Base-by-base conservation (phyloP, 2,329 filamentous ascomycete species). In the Shiraia sp. region DNA sequence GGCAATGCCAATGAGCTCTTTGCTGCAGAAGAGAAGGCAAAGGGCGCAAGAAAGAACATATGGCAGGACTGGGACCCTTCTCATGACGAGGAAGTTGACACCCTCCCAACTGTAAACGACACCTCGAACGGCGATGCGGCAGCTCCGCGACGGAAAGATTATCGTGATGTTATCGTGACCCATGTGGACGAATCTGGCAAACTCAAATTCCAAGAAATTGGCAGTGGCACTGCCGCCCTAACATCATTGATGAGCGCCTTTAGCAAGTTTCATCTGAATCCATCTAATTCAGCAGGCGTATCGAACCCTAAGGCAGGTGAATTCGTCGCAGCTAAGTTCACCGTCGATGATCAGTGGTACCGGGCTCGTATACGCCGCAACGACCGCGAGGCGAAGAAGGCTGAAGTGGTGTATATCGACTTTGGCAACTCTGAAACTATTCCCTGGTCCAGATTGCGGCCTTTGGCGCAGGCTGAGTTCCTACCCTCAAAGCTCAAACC, bases 41-140 rank as follows among this genome's bases (percentile, higher is more conserved):
- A 99, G 77, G 89, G 95, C 57, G 87, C 78, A 19, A 81, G 85
- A 47, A 96, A 91, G 75, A 89, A 88, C 32, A 69, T 97, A 55
- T 99, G 93, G 92, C 85, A 92, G 53, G 85, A 95, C 72, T 97
- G 90, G 83, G 90, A 96, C 66, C 92, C 93, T 7, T 89, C 86
- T 23, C 83, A 93, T 65, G 92, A 96, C 28, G 82, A 81, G 47
- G 82, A 82, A 3, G 81, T 78, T 34, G 75, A 68, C 13, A 75
- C 50, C 9, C 45, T 76, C 14, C 66, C 70, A 1, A 76, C 78
- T 8, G 67, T 61, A 27, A 73, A 74, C 33, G 75, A 72, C 43
- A 71, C 77, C 13, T 74, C 70, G 32, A 72, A 80, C 16, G 75
- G 75, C 9, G 82, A 85, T 45, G 63, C 63, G 17, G 70, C 75